Evolutionary conservation across 1,284 basidiomycete genomes (phyloP).

Genomic region (Fomitiporia mediterranea): DNA sequence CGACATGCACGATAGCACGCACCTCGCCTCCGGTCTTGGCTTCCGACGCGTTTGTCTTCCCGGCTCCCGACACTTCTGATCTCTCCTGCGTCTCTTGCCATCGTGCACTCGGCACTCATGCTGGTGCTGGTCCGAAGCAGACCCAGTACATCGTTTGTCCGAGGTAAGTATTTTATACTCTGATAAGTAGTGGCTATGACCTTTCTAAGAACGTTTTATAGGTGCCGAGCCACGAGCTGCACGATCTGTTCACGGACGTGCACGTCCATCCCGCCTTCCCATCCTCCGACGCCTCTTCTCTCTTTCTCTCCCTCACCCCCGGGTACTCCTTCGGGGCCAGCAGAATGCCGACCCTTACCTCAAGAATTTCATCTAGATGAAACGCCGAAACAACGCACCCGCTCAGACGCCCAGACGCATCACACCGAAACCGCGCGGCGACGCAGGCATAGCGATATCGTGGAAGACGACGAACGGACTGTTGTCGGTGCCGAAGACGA

Average conservation of each 20-base stretch:
- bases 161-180: conserved; percentile 7
- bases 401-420: not conserved
- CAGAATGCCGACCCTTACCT: conserved; percentile 22
- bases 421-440: conserved; percentile 13
- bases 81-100: conserved; percentile 16
- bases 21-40: not conserved
- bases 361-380: conserved; percentile 12
- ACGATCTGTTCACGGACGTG: conserved; percentile 32
- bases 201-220: conserved; percentile 13
- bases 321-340: conserved; percentile 18
- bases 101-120: conserved; percentile 8
- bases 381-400: conserved; percentile 11
- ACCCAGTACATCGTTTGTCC: conserved; percentile 16
- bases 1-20: conserved; percentile 5
- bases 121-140: not conserved
- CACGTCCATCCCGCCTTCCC: conserved; percentile 25
- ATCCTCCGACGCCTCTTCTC: conserved; percentile 27
- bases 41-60: conserved; percentile 1
- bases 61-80: not conserved
- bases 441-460: conserved; percentile 21
- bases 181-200: not conserved
- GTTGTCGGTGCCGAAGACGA: conserved; percentile 12
- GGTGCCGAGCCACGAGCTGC: conserved; percentile 31
- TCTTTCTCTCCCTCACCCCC: conserved; percentile 27
- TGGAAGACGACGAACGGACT: conserved; percentile 10